phyloP scores from a whole-genome alignment of 2,329 filamentous ascomycete genomes.

The Aspergillus sp. region DNA sequence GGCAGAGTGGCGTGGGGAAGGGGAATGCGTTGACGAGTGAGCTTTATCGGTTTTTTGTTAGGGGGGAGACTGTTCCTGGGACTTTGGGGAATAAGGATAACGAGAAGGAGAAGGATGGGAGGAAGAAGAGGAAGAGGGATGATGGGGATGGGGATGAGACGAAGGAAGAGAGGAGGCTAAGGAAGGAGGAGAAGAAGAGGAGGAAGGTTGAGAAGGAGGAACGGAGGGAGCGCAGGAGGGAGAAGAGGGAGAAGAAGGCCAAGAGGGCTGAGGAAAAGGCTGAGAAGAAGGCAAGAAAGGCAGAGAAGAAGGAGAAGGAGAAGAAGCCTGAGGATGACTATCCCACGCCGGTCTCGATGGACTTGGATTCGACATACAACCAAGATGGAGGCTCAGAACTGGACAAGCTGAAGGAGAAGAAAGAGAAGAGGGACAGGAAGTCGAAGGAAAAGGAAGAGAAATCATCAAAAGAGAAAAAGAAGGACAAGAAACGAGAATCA shows the following conservation, averaged over 20 bases:
- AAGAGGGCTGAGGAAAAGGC: constrained; percentile 24
- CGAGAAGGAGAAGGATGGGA: constrained; percentile 34
- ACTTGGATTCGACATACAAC: constrained; percentile 19
- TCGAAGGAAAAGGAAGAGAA: constrained; percentile 23
- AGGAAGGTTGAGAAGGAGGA: constrained; percentile 29
- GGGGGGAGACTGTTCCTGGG: constrained; percentile 73
- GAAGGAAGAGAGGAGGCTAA: constrained; percentile 30
- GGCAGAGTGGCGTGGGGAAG: constrained; percentile 44
- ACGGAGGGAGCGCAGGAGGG: constrained; percentile 22
- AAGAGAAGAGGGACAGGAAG: constrained; percentile 23
- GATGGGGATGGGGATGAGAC: constrained; percentile 33
- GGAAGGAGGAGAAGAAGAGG: constrained; percentile 38
- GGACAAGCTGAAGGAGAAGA: constrained; percentile 27
- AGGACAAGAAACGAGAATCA: constrained; percentile 26
- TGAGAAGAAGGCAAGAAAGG: constrained; percentile 23
- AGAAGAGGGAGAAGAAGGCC: constrained; percentile 14
- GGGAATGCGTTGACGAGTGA: constrained; percentile 47
- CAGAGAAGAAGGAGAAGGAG: constrained; percentile 20
- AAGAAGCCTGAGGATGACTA: constrained; percentile 27
- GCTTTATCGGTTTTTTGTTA: constrained; percentile 83
- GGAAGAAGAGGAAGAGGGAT: constrained; percentile 9
- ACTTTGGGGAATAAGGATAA: constrained; percentile 48
- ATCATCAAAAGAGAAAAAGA: constrained; percentile 26
- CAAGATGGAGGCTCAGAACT: constrained; percentile 15
- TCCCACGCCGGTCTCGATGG: constrained; percentile 33